A percentile compares a stretch with the other conserved stretches of the same genome.
phyloP scores from a whole-genome alignment of 257 asterid genomes.

The Solanum neorickii region DNA sequence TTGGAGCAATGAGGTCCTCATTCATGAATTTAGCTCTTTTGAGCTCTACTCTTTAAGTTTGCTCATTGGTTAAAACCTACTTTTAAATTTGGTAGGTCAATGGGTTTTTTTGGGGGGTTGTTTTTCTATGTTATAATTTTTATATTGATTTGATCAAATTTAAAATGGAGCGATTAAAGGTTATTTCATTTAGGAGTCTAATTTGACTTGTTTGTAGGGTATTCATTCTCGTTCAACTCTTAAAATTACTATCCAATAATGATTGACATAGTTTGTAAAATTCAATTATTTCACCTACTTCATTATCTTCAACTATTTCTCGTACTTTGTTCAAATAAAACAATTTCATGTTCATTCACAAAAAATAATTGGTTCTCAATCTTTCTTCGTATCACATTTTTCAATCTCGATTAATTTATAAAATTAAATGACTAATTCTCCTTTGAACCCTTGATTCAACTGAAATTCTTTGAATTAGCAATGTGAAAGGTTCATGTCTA shows the following conservation, averaged over 20 bases:
- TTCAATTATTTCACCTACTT: background rate
- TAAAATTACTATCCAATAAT: background rate
- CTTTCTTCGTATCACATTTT: background rate
- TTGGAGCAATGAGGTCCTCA: background rate
- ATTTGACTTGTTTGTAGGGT: fast-evolving
- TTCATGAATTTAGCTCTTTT: background rate
- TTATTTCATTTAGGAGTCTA: background rate
- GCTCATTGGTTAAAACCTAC: background rate
- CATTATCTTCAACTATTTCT: background rate
- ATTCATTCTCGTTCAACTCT: background rate
- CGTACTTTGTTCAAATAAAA: background rate
- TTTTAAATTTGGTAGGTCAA: background rate
- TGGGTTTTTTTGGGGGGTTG: no score
- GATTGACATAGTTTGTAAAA: background rate
- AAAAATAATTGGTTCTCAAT: background rate
- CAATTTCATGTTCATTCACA: background rate
- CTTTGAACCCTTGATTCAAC: background rate
- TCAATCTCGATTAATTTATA: background rate
- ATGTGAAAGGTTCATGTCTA: background rate
- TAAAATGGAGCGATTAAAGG: background rate
- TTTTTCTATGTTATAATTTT: background rate
- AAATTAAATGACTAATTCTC: background rate
- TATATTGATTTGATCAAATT: background rate
- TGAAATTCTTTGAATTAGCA: background rate
- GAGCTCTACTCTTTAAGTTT: background rate